These are phyloP conservation scores for Eimeria praecox DNA, from an alignment of 169 alveolate species.

Conservation along the genomic window DNA sequence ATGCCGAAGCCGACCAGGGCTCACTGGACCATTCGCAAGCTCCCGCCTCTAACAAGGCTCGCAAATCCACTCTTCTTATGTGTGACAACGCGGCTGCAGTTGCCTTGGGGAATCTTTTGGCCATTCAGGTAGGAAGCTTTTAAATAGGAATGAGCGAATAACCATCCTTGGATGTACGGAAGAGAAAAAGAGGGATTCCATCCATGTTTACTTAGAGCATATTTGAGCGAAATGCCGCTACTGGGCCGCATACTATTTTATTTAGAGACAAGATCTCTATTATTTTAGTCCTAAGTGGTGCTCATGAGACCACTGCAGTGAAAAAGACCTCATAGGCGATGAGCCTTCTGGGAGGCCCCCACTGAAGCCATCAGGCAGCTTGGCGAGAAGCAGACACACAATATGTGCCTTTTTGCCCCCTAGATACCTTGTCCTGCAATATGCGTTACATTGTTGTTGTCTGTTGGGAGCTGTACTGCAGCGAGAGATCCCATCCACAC, in stretches of 20 bases:
- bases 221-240: not conserved
- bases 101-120: slow-evolving; percentile 65
- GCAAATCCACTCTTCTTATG: slow-evolving; percentile 59
- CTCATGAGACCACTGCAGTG: not conserved
- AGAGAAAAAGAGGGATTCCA: not conserved
- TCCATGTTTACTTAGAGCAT: not conserved
- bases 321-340: not conserved
- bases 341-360: not conserved
- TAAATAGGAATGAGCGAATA: not conserved
- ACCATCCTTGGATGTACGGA: not conserved
- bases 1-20: not conserved
- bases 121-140: slow-evolving; percentile 47
- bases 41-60: not conserved
- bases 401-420: not conserved
- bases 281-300: not conserved
- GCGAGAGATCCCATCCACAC: not conserved
- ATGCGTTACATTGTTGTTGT: not conserved
- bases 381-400: not conserved
- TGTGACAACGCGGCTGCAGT: slow-evolving; percentile 76
- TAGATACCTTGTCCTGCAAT: not conserved
- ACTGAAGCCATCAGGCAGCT: not conserved
- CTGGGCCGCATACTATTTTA: not conserved
- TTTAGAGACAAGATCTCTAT: not conserved
- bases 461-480: not conserved
- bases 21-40: not conserved